Percentiles rank a stretch among this genome's conserved stretches.
These are phyloP conservation scores for Brassica rapa DNA, from an alignment of 345 rosid genomes.

Conservation along the genomic window DNA sequence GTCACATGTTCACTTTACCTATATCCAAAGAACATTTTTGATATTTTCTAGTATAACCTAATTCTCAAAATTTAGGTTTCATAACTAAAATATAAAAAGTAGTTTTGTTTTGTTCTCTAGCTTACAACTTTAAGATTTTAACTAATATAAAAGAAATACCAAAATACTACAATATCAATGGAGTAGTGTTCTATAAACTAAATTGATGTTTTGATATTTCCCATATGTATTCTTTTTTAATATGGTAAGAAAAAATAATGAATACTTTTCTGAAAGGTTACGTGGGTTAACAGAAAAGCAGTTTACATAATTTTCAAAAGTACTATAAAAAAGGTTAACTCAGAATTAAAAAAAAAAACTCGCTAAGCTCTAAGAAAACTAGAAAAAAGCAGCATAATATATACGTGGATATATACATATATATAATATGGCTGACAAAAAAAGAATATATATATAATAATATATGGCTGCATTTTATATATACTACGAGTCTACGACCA, in stretches of 20 bases:
- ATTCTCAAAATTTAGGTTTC: slow-evolving; percentile 1
- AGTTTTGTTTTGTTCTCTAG: background rate
- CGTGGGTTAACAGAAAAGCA: slow-evolving; percentile 32
- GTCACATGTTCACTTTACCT: slow-evolving; percentile 27
- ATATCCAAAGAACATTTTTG: slow-evolving; percentile 10
- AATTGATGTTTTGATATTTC: background rate
- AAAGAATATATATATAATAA: too few species aligned
- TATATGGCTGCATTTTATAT: too few species aligned
- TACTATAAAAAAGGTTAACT: background rate
- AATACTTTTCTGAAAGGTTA: slow-evolving; percentile 35
- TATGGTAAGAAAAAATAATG: background rate
- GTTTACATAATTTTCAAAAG: background rate
- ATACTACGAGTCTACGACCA: background rate
- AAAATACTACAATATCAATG: background rate
- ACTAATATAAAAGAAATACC: background rate
- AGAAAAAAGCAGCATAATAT: background rate
- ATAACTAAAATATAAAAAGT: background rate
- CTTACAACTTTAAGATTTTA: background rate
- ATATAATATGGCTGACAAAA: too few species aligned
- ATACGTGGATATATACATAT: background rate
- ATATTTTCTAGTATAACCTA: background rate
- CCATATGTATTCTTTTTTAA: background rate
- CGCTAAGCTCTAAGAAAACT: background rate
- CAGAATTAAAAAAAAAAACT: slow-evolving; percentile 1
- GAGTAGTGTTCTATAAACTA: background rate